Conservation (phyloP, 805 yeast genomes). For the Kazachstania viticola region DNA sequence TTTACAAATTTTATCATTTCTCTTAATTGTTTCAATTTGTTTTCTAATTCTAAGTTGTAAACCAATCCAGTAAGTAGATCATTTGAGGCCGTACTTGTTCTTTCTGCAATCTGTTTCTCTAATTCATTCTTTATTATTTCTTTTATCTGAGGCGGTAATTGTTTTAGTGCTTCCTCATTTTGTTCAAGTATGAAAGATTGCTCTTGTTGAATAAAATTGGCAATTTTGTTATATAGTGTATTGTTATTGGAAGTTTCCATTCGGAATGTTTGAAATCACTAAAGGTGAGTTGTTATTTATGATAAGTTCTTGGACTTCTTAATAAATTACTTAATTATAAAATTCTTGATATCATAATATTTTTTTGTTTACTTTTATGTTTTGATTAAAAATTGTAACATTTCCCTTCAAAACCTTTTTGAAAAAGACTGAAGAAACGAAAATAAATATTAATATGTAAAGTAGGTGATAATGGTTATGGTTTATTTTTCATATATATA, state of each 20-base stretch:
- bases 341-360: too few relatives aligned
- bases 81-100: conserved; percentile 3
- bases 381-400: too few relatives aligned
- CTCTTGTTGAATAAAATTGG: conserved; percentile 4
- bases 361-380: too few relatives aligned
- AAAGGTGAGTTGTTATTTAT: neutral
- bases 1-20: conserved; percentile 14
- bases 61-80: conserved; percentile 12
- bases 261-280: neutral
- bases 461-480: too few relatives aligned
- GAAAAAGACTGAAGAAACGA: too few relatives aligned
- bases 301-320: neutral
- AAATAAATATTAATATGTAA: too few relatives aligned
- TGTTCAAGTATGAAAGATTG: neutral
- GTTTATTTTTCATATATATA: too few relatives aligned
- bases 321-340: neutral
- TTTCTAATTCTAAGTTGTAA: conserved; percentile 10
- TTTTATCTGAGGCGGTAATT: conserved; percentile 7
- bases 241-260: neutral
- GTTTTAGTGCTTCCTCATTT: neutral
- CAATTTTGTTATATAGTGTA: neutral
- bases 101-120: conserved; percentile 1
- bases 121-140: conserved; percentile 4
- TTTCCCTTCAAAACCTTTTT: too few relatives aligned
- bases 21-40: conserved; percentile 9